These are phyloP conservation scores for Blastocystis hominis DNA, from an alignment of 352 stramenopile genomes.

Conservation along the genomic window DNA sequence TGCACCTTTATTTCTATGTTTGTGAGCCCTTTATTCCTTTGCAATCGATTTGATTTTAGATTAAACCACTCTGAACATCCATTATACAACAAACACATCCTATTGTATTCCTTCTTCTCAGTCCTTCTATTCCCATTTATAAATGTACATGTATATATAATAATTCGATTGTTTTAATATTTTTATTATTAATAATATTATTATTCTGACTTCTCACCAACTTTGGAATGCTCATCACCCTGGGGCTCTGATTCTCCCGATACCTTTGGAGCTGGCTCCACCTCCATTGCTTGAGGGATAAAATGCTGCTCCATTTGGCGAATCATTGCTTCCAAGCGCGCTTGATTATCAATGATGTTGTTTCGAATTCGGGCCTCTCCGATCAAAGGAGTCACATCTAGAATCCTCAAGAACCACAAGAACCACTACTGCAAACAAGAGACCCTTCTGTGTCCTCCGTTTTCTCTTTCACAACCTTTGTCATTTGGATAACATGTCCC, in stretches of 20 bases:
- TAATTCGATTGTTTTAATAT: too few relatives aligned
- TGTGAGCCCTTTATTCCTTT: background rate
- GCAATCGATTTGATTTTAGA: background rate
- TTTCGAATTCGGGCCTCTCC: background rate
- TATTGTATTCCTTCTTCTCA: background rate
- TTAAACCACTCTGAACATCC: background rate
- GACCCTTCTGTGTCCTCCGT: background rate
- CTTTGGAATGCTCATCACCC: too few relatives aligned
- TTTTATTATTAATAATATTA: too few relatives aligned
- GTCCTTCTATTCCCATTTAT: too few relatives aligned
- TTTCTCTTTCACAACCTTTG: background rate
- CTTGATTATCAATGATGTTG: background rate
- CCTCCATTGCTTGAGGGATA: background rate
- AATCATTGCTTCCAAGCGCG: conserved; percentile 28
- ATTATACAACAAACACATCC: background rate
- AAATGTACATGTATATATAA: too few relatives aligned
- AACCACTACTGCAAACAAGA: background rate
- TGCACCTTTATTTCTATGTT: too few relatives aligned
- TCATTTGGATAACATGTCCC: conserved; percentile 1
- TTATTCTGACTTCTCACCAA: too few relatives aligned
- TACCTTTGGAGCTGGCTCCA: too few relatives aligned
- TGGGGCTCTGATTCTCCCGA: too few relatives aligned
- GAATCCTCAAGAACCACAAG: too few relatives aligned
- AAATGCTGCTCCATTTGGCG: conserved; percentile 24
- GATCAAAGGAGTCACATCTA: conserved; percentile 38